Base-by-base conservation (phyloP, 805 yeast genomes). In the Maudiozyma serrabonitensis region DNA sequence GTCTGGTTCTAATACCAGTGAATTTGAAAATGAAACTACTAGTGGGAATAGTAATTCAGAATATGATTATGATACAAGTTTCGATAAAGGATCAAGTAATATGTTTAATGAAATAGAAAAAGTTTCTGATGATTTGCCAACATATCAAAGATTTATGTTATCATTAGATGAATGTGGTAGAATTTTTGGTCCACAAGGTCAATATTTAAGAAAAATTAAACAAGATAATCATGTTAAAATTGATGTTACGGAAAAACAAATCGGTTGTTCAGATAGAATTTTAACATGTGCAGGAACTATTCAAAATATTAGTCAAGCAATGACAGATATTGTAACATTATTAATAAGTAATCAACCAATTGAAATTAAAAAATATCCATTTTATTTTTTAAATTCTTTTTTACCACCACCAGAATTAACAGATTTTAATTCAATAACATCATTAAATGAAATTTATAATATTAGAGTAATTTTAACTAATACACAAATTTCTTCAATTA, bases 161-260 rank as follows among this genome's bases (percentile, higher is more conserved):
- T 80, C 91, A 2, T 78, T 88, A 48, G 84, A 83, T 62, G 96
- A 88, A 66, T 88, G 95, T 13, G 95, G 95, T 19, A 84, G 87
- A 54, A 78, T 88, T 53, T 88, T 88, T 56, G 96, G 96, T 45
- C 83, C 83, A 55, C 83, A 78, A 53, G 95, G 95, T 40, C 73
- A 75, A 47, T 82, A 82, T 50, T 87, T 88, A 50, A 83, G 87
- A 50, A 74, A 76, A 25, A 77, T 89, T 45, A 75, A 95, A 55
- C 87, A 79, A 43, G 76, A 76, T 50, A 84, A 90, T 26, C 76
- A 77, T 50, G 87, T 87, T 52, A 84, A 83, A 62, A 93, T 95
- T 4, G 95, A 90, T 12, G 85, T 88, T 41, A 81, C 93, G 13
- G 82, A 82, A 58, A 81, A 84, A 35, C 78, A 80, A 41, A 82